phyloP scores from a whole-genome alignment of 2,329 filamentous ascomycete genomes.

The Cercospora beticola region DNA sequence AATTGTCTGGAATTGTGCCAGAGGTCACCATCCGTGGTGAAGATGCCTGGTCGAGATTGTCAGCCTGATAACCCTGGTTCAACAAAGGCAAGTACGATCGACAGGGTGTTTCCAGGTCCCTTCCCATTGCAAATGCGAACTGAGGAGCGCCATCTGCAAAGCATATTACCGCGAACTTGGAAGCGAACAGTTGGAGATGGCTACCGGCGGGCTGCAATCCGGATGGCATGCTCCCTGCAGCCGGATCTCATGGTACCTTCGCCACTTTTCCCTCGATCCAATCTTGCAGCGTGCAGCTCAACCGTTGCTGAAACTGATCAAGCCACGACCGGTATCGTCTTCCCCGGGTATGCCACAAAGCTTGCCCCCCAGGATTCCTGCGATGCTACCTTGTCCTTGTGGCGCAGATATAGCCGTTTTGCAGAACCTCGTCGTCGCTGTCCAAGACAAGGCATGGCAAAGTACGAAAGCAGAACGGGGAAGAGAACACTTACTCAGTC shows the following conservation, averaged over 20 bases:
- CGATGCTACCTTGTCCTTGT: not conserved
- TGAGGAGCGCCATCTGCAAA: not conserved
- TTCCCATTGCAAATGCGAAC: not conserved
- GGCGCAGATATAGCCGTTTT: not conserved
- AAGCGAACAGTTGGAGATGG: not conserved
- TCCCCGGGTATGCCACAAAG: not conserved
- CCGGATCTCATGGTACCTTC: not conserved
- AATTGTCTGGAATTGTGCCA: conserved; percentile 83
- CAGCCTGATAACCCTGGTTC: not conserved
- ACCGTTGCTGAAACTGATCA: not conserved
- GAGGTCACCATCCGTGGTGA: conserved; percentile 70
- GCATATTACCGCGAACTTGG: not conserved
- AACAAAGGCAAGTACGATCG: not conserved
- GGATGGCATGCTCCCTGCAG: not conserved
- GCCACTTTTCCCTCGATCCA: not conserved
- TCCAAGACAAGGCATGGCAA: not conserved
- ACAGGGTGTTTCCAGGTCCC: not conserved
- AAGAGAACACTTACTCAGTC: conserved; percentile 66
- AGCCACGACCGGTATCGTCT: not conserved
- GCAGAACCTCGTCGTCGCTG: not conserved
- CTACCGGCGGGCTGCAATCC: not conserved
- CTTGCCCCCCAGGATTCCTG: not conserved
- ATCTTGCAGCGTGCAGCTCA: not conserved
- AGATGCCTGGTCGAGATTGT: conserved; percentile 46
- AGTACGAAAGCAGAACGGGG: conserved; percentile 16